phyloP scores from a whole-genome alignment of 805 yeast genomes.

The Starmerella kuoi region DNA sequence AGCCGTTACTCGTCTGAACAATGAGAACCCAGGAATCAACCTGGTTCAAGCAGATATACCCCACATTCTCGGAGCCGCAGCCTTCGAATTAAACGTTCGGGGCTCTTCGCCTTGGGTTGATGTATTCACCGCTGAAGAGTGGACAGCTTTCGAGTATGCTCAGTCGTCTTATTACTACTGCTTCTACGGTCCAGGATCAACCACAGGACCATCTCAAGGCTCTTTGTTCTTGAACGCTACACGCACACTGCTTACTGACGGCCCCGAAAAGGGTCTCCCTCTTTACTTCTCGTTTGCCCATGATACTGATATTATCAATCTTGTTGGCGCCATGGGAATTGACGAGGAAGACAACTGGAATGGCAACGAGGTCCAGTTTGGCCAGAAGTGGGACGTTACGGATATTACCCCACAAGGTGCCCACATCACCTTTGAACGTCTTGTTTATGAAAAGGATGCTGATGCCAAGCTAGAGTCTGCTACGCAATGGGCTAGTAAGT shows the following conservation, averaged over 20 bases:
- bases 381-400: slow-evolving; percentile 36
- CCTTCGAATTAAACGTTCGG: slow-evolving; percentile 39
- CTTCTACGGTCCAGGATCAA: slow-evolving; percentile 26
- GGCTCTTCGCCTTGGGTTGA: slow-evolving; percentile 36
- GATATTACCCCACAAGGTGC: slow-evolving; percentile 30
- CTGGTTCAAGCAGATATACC: slow-evolving; percentile 33
- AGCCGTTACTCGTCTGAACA: slow-evolving; percentile 22
- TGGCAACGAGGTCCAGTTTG: slow-evolving; percentile 35
- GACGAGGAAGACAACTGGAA: slow-evolving; percentile 31
- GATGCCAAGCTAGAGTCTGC: slow-evolving; percentile 2
- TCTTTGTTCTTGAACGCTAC: slow-evolving; percentile 40
- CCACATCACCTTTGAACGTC: slow-evolving; percentile 27
- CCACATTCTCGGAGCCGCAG: slow-evolving; percentile 36
- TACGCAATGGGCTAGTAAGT: slow-evolving; percentile 9
- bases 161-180: slow-evolving; percentile 24
- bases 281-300: slow-evolving; percentile 42
- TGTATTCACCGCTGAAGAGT: slow-evolving; percentile 26
- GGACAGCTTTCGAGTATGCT: slow-evolving; percentile 23
- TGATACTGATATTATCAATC: slow-evolving; percentile 44
- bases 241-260: slow-evolving; percentile 34
- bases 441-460: slow-evolving; percentile 32
- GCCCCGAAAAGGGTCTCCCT: slow-evolving; percentile 29
- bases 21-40: slow-evolving; percentile 28
- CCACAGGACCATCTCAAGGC: slow-evolving; percentile 30
- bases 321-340: slow-evolving; percentile 40